Evolutionary conservation across 306 rosid species (phyloP).

Genomic region (Quercus berberidifolia): DNA sequence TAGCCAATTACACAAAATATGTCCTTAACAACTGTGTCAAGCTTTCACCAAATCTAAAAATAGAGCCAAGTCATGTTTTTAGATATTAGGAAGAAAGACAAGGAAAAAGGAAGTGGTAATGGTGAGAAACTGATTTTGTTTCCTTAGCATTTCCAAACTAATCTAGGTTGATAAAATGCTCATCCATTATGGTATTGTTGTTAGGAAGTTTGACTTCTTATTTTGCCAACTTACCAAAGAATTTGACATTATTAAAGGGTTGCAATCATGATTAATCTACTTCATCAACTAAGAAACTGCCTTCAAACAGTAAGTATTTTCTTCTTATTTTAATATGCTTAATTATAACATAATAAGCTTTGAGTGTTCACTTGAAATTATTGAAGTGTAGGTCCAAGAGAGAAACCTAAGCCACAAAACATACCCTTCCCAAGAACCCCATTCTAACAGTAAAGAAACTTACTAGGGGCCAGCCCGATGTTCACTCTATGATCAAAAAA

Average conservation of each 20-base stretch:
- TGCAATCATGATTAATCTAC: no score
- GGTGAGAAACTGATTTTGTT: not conserved
- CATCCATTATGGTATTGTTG: not conserved
- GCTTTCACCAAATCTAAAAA: not conserved
- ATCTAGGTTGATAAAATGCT: not conserved
- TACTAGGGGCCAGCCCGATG: conserved; percentile 59
- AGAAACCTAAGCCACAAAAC: not conserved
- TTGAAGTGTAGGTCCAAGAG: not conserved
- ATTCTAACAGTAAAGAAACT: conserved; percentile 24
- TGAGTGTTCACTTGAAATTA: not conserved
- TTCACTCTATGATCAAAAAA: conserved; percentile 34
- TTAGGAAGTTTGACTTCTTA: not conserved
- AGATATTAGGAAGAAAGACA: not conserved
- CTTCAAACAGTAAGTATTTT: no score
- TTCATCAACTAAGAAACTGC: no score
- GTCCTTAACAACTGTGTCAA: not conserved
- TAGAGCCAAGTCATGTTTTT: not conserved
- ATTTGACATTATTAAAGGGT: no score
- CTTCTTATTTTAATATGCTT: not conserved
- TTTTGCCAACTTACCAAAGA: not conserved
- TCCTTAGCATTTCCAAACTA: not conserved
- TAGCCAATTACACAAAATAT: no score
- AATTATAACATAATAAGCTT: not conserved
- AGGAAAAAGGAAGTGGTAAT: not conserved
- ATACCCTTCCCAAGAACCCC: not conserved